A percentile compares a stretch with the other conserved stretches of the same genome.
phyloP scores from a whole-genome alignment of 371 early-diverging fungal species.

The Mucor circinelloides region DNA sequence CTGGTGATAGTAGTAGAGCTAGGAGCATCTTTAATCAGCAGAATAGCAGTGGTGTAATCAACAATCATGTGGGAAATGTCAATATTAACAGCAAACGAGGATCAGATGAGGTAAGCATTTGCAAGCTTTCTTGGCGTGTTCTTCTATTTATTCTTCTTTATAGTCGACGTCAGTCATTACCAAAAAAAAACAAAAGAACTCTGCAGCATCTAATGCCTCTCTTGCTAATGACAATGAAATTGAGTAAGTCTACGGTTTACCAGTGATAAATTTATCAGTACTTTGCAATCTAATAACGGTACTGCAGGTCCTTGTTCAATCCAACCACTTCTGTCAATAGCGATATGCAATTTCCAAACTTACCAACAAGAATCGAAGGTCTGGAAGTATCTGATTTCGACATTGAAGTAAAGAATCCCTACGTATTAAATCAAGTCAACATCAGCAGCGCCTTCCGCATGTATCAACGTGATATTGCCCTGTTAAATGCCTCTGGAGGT shows the following conservation, averaged over 20 bases:
- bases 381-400: background rate
- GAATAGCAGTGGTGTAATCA: background rate
- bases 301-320: background rate
- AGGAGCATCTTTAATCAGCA: background rate
- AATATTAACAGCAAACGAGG: background rate
- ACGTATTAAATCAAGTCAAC: background rate
- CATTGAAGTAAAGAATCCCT: background rate
- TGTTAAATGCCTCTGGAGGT: background rate
- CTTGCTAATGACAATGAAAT: background rate
- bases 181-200: background rate
- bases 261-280: background rate
- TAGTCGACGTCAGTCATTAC: background rate
- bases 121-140: background rate
- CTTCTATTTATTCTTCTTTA: background rate
- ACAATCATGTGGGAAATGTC: background rate
- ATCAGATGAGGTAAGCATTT: background rate
- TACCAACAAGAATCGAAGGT: background rate
- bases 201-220: background rate
- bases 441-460: background rate
- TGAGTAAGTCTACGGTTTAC: background rate
- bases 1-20: background rate
- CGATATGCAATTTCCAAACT: background rate
- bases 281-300: background rate
- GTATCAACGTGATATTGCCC: background rate
- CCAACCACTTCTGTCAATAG: background rate